Conservation (phyloP, 2,329 filamentous ascomycete genomes). For the Colletotrichum simmondsii region DNA sequence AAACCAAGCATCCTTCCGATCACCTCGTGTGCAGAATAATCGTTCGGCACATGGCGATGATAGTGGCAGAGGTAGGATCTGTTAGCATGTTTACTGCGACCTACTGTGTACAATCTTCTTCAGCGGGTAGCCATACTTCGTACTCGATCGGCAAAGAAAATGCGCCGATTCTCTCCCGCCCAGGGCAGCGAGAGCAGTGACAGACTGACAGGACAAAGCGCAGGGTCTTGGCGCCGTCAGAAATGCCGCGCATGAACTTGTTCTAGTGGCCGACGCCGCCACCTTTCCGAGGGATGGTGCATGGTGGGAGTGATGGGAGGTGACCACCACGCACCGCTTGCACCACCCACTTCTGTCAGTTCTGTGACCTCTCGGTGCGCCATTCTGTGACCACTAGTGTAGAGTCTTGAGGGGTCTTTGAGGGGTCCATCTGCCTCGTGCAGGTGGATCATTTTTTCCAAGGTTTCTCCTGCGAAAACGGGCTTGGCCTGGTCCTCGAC, state of each 20-base stretch:
- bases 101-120: neutral
- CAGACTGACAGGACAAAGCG: slow-evolving; percentile 14
- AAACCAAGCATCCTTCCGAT: neutral
- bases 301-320: neutral
- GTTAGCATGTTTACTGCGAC: neutral
- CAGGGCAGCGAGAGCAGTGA: neutral
- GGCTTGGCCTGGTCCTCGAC: slow-evolving; percentile 20
- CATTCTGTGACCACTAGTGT: slow-evolving; percentile 26
- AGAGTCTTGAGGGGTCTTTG: neutral
- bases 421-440: slow-evolving; percentile 27
- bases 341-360: slow-evolving; percentile 6
- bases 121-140: neutral
- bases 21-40: neutral
- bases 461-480: slow-evolving; percentile 11
- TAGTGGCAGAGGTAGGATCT: neutral
- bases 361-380: slow-evolving; percentile 10
- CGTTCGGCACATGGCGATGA: neutral
- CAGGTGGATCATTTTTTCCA: slow-evolving; percentile 26
- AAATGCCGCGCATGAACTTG: slow-evolving; percentile 27
- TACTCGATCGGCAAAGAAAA: neutral
- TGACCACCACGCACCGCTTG: neutral
- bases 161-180: neutral
- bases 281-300: neutral
- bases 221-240: slow-evolving; percentile 30
- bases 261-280: slow-evolving; percentile 8